Percentiles rank a stretch among this genome's conserved stretches.
phyloP scores from a whole-genome alignment of 129 eudicot genomes.

The Tagetes erecta region DNA sequence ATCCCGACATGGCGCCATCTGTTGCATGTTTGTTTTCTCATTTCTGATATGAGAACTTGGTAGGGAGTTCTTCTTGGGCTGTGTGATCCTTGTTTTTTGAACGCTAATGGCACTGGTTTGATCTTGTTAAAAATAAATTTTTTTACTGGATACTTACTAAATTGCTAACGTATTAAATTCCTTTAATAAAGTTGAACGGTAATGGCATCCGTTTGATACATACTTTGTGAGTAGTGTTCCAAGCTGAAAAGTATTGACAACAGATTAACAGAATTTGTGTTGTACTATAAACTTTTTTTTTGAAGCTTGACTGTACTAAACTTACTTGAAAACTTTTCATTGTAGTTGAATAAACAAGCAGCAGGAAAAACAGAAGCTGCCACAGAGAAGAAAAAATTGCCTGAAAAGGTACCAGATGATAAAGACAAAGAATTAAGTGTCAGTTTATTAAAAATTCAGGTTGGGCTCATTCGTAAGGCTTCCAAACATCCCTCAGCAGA shows the following conservation, averaged over 20 bases:
- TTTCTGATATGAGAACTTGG: neutral
- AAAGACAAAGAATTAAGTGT: constrained; percentile 80
- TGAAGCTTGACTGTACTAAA: neutral
- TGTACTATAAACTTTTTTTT: neutral
- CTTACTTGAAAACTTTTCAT: neutral
- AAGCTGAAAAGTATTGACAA: constrained; percentile 1
- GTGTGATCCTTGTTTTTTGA: neutral
- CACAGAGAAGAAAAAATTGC: constrained; percentile 59
- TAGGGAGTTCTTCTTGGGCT: neutral
- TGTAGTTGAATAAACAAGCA: constrained; percentile 50
- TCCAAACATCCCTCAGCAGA: constrained; percentile 99
- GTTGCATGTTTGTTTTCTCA: neutral
- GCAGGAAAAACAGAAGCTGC: constrained; percentile 44
- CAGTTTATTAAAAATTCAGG: constrained; percentile 76
- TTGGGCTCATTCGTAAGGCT: constrained; percentile 90
- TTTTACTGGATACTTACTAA: neutral
- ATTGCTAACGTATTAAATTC: neutral
- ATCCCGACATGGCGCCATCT: neutral
- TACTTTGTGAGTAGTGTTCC: constrained; percentile 8
- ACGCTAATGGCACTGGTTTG: no score
- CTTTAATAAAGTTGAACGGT: no score
- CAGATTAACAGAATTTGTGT: neutral
- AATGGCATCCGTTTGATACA: no score
- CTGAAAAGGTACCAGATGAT: constrained; percentile 70
- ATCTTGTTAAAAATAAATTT: neutral